These are phyloP conservation scores for Dactylellina leptospora DNA, from an alignment of 2,329 filamentous ascomycete species.

Conservation along the genomic window DNA sequence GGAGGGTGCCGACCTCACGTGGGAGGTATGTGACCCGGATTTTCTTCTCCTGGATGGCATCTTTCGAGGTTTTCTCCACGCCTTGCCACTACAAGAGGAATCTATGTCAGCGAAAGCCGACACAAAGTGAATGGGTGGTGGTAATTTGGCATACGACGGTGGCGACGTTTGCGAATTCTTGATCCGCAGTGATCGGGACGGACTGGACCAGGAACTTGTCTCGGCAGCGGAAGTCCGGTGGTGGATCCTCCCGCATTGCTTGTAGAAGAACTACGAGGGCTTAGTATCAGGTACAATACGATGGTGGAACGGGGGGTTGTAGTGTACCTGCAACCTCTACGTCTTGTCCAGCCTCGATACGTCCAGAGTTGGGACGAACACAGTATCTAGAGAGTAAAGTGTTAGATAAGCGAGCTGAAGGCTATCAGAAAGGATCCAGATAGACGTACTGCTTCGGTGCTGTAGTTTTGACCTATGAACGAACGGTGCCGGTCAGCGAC, in stretches of 20 bases:
- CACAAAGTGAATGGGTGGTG: slow-evolving; percentile 33
- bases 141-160: slow-evolving; percentile 71
- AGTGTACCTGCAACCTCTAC: slow-evolving; percentile 89
- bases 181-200: slow-evolving; percentile 80
- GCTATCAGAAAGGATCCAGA: slow-evolving; percentile 52
- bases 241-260: slow-evolving; percentile 95
- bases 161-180: slow-evolving; percentile 81
- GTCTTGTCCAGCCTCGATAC: slow-evolving; percentile 86
- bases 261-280: slow-evolving; percentile 77
- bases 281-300: slow-evolving; percentile 7
- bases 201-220: slow-evolving; percentile 99
- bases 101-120: slow-evolving; percentile 20
- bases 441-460: slow-evolving; percentile 91
- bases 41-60: slow-evolving; percentile 87
- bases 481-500: slow-evolving; percentile 48
- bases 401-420: slow-evolving; percentile 54
- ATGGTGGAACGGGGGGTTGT: background rate
- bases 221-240: slow-evolving; percentile 84
- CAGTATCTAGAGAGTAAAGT: slow-evolving; percentile 75
- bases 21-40: slow-evolving; percentile 89
- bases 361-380: slow-evolving; percentile 94
- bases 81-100: slow-evolving; percentile 71
- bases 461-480: slow-evolving; percentile 89
- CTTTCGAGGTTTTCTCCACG: slow-evolving; percentile 78
- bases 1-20: slow-evolving; percentile 61